Base-by-base conservation (phyloP, 1,139 yeast species). In the Yamadazyma sp. region DNA sequence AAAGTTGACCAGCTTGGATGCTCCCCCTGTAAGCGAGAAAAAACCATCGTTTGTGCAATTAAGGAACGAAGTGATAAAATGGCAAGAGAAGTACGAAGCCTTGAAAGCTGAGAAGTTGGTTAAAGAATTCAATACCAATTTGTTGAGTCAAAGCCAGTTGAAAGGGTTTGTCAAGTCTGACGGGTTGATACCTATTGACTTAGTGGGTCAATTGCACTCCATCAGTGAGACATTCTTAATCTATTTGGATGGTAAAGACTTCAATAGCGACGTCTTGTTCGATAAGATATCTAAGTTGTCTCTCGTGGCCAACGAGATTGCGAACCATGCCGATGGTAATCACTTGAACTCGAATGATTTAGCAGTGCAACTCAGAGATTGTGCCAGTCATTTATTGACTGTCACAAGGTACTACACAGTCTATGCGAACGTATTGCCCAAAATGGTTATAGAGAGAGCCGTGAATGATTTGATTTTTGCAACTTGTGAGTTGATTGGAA, bases 371-470 rank as follows among this genome's bases (percentile, higher is more conserved):
- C 71, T 84, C 12, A 77, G 87, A 42, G 86, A 85, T 37, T 75
- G 95, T 0, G 77, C 87, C 11, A 81, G 89, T 22, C 89, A 85
- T 62, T 76, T 84, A 1, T 79, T 91, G 36, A 81, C 96, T 4
- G 77, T 92, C 0, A 77, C 95, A 0, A 75, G 96, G 53, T 88
- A 88, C 56, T 87, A 71, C 59, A 81, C 87, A 1, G 66, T 81
- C 5, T 82, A 86, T 46, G 69, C 77, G 5, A 75, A 75, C 7
- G 55, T 87, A 11, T 64, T 88, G 39, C 97, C 98, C 1, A 75
- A 75, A 41, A 68, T 86, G 26, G 75, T 89, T 8, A 72, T 91
- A 29, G 87, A 88, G 61, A 80, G 91, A 18, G 84, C 97, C 0
- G 68, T 88, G 9, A 77, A 87, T 26, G 96, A 89, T 55, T 65